Percentiles rank a stretch among this genome's conserved stretches.
Evolutionary conservation across 345 rosid species (phyloP).

Genomic region (Rhodamnia argentea): DNA sequence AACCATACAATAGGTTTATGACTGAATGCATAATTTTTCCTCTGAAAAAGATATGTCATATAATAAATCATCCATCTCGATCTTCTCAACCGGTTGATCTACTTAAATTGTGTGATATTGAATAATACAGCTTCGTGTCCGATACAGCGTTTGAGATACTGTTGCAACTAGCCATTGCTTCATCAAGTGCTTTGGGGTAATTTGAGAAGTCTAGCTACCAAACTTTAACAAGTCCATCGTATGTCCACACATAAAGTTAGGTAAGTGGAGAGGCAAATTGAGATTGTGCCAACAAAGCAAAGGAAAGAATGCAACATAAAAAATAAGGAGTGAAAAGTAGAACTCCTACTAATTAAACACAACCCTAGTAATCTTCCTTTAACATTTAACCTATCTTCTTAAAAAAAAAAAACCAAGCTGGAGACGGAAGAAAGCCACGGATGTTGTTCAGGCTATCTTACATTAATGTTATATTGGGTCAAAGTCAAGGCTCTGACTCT

Average conservation of each 20-base stretch:
- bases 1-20: too few species aligned
- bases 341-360: too few species aligned
- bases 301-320: too few species aligned
- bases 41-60: too few species aligned
- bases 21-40: too few species aligned
- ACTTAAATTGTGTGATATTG: rapidly evolving
- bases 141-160: neutral
- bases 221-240: neutral
- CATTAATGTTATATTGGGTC: neutral
- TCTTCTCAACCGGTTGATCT: neutral
- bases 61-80: too few species aligned
- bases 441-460: neutral
- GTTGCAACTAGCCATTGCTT: neutral
- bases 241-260: too few species aligned
- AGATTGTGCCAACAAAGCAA: too few species aligned
- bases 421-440: neutral
- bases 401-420: too few species aligned
- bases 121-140: neutral
- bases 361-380: neutral
- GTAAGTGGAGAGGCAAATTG: too few species aligned
- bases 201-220: neutral
- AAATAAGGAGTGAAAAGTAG: too few species aligned
- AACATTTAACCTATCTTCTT: neutral
- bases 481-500: neutral
- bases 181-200: neutral